A percentile compares a stretch with the other conserved stretches of the same genome.
phyloP scores from a whole-genome alignment of 2,329 filamentous ascomycete genomes.

The Hypoxylon sp. region DNA sequence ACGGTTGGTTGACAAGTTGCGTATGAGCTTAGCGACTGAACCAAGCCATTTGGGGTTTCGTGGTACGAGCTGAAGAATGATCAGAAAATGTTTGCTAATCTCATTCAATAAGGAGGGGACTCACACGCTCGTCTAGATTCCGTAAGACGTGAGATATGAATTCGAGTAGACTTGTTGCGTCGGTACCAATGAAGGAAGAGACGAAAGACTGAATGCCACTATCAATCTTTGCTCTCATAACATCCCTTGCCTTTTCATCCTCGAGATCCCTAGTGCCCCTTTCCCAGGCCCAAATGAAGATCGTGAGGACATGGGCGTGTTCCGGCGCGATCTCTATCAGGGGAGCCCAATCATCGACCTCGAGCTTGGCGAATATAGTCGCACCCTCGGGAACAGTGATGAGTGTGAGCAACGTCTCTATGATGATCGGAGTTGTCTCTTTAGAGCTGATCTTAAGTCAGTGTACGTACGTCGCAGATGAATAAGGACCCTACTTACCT shows the following conservation, averaged over 20 bases:
- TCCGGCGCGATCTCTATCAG: conserved; percentile 71
- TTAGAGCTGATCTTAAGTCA: conserved; percentile 60
- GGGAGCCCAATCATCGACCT: conserved; percentile 66
- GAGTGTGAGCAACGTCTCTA: conserved; percentile 71
- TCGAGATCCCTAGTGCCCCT: conserved; percentile 59
- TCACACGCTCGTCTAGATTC: conserved; percentile 64
- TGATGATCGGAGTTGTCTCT: conserved; percentile 66
- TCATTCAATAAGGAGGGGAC: conserved; percentile 40
- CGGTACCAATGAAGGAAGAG: conserved; percentile 70
- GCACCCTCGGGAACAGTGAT: conserved; percentile 68
- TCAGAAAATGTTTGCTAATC: conserved; percentile 19
- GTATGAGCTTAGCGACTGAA: conserved; percentile 64
- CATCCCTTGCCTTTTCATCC: conserved; percentile 48
- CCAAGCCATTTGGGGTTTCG: conserved; percentile 69
- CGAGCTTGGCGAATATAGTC: conserved; percentile 58
- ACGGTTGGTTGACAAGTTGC: conserved; percentile 67
- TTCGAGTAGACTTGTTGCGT: conserved; percentile 71
- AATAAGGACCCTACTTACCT: conserved; percentile 61
- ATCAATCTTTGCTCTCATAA: conserved; percentile 62
- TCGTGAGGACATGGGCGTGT: conserved; percentile 68
- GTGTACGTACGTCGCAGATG: not conserved
- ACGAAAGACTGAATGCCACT: conserved; percentile 64
- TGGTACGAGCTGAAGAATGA: conserved; percentile 61
- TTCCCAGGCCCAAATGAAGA: conserved; percentile 71
- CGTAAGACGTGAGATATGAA: conserved; percentile 70